Conservation (phyloP, 176 grass and related monocot genomes). For the Sorghum bicolor region Sorghum_bicolor_NCBIv3 NC_012872.2:6831501-6832000, state of each 20-base stretch:
- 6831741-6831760: background rate
- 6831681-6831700: background rate
- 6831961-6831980: slow-evolving; percentile 20
- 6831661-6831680: background rate
- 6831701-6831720: background rate
- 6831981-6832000: background rate
- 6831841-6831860: no score
- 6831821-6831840: no score
- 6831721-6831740: background rate
- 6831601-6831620: background rate
- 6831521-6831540: background rate
- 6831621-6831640: background rate
- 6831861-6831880: background rate
- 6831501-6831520: background rate
- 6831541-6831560: background rate
- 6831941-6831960: slow-evolving; percentile 32
- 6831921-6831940: slow-evolving; percentile 5
- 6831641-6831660: background rate
- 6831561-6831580: background rate
- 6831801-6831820: background rate
- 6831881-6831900: background rate
- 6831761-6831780: background rate
- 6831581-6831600: background rate
- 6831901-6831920: background rate
- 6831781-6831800: background rate